Evolutionary conservation across 495 filamentous ascomycete genomes (phyloP), one percentile per base, ranked within the genome.

Genomic region (Mytilinidion resinicola): DNA sequence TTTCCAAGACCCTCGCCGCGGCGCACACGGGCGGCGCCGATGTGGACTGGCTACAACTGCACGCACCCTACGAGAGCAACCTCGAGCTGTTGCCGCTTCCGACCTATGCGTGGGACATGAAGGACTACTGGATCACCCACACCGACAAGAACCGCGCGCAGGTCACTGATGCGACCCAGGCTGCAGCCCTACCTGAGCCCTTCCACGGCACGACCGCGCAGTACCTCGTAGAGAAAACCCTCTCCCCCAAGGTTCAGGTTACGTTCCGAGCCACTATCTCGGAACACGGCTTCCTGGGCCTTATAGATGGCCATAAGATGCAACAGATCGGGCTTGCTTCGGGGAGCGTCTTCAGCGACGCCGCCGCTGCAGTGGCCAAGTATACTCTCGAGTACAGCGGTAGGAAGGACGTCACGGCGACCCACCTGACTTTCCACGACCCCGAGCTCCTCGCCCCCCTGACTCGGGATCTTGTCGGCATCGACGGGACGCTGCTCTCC

Each of bases 41-140:
- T 25, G 69, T 93, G 56, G 72, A 83, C 69, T 96, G 88, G 86
- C 83, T 82, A 59, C 88, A 91, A 68, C 90, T 84, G 66, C 88
- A 91, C 72, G 78, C 81, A 20, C 85, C 89, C 67, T 92, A 89
- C 66, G 69, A 70, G 44, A 61, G 74, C 9, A 79, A 74, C 15
- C 81, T 83, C 39, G 76, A 80, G 35, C 77, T 91, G 11, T 71
- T 93, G 1, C 72, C 80, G 14, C 78, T 93, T 3, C 90, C 90
- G 15, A 71, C 80, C 3, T 95, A 95, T 66, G 81, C 80, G 9
- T 95, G 85, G 74, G 87, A 93, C 57, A 71, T 84, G 35, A 91
- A 90, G 76, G 84, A 87, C 62, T 90, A 90, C 70, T 93, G 90
- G 44, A 48, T 48, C 19, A 15, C 19, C 10, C 11, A 21, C 19